phyloP scores from a whole-genome alignment of 768 basidiomycete species.

The Astraeus odoratus region DNA sequence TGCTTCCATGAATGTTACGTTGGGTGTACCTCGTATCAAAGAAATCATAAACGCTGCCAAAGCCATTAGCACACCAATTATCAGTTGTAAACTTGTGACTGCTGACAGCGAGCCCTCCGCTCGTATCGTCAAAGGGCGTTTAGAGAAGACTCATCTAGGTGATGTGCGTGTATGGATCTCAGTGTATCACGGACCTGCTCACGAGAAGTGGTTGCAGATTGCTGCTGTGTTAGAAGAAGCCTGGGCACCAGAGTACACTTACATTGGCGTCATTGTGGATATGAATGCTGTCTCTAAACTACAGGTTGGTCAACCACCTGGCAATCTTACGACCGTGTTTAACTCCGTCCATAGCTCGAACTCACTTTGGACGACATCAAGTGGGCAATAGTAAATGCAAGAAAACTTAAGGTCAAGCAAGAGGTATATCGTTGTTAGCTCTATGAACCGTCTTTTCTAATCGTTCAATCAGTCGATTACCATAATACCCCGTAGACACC shows the following conservation, averaged over 20 bases:
- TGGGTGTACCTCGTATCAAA: constrained; percentile 99
- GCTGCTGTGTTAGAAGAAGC: constrained; percentile 92
- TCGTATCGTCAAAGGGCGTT: constrained; percentile 91
- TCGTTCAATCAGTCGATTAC: constrained; percentile 57
- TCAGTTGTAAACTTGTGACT: constrained; percentile 90
- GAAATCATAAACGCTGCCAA: constrained; percentile 99
- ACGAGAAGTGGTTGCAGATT: constrained; percentile 35
- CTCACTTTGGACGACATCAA: constrained; percentile 89
- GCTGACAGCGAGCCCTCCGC: constrained; percentile 87
- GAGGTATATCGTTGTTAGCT: constrained; percentile 39
- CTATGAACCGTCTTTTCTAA: neutral
- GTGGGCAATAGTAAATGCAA: constrained; percentile 79
- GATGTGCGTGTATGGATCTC: constrained; percentile 53
- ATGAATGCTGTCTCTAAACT: constrained; percentile 80
- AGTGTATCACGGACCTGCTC: neutral
- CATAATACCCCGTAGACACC: constrained; percentile 64
- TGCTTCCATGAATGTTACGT: constrained; percentile 98
- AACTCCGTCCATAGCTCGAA: constrained; percentile 56
- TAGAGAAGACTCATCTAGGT: constrained; percentile 91
- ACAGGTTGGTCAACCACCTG: constrained; percentile 45
- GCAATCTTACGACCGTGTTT: neutral
- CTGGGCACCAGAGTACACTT: constrained; percentile 90
- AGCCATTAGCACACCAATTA: constrained; percentile 93
- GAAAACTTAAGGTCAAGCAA: constrained; percentile 90
- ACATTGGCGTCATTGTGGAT: constrained; percentile 90